Percentiles rank a stretch among this genome's conserved stretches.
These are phyloP conservation scores for Rosa persica DNA, from an alignment of 306 rosid species.

Conservation along the genomic window DNA sequence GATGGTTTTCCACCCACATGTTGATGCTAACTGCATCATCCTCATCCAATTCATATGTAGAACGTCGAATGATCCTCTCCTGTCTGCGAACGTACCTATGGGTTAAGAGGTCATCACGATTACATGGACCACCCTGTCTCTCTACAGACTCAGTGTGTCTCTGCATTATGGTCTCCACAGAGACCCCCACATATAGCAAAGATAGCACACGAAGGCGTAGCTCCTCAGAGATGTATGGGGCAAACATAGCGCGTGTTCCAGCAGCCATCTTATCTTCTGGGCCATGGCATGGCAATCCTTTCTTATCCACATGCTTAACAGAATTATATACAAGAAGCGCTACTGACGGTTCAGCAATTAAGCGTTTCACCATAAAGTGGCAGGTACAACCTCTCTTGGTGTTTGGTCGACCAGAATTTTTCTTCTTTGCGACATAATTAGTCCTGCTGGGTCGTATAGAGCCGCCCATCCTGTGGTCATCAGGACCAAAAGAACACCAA, in stretches of 20 bases:
- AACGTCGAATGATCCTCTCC: constrained; percentile 83
- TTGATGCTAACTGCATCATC: constrained; percentile 72
- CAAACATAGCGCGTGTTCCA: constrained; percentile 85
- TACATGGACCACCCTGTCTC: constrained; percentile 87
- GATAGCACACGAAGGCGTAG: constrained; percentile 82
- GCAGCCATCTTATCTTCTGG: constrained; percentile 84
- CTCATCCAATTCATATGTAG: constrained; percentile 69
- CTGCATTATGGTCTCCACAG: constrained; percentile 96
- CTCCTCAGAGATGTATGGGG: constrained; percentile 90
- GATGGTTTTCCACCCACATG: constrained; percentile 88
- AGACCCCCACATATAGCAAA: constrained; percentile 77
- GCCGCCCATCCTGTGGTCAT: constrained; percentile 86
- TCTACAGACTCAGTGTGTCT: constrained; percentile 85
- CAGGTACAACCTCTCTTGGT: constrained; percentile 93
- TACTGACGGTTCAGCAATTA: constrained; percentile 83
- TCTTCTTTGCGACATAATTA: constrained; percentile 76
- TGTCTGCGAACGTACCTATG: constrained; percentile 82
- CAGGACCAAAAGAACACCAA: constrained; percentile 99
- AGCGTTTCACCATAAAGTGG: constrained; percentile 87
- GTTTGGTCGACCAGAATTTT: constrained; percentile 84
- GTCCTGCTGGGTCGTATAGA: constrained; percentile 73
- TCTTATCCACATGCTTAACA: constrained; percentile 85
- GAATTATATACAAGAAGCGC: constrained; percentile 77
- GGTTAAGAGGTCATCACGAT: constrained; percentile 91
- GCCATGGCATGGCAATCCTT: constrained; percentile 90